Percentiles rank a stretch among this genome's conserved stretches.
These are phyloP conservation scores for Claviceps africana DNA, from an alignment of 2,329 filamentous ascomycete species.

Conservation along the genomic window DNA sequence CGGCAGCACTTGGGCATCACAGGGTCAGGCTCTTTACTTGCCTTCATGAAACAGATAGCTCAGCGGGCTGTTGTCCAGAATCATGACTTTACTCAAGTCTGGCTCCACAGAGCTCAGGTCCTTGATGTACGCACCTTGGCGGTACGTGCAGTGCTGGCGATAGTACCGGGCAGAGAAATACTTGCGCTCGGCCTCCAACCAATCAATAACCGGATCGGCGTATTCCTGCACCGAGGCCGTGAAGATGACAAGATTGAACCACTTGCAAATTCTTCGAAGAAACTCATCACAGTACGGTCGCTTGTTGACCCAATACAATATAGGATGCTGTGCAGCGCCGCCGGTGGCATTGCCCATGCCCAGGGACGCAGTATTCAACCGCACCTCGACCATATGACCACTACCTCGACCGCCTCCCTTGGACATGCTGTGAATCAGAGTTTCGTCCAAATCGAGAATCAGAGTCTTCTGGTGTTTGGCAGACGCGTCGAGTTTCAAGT, in stretches of 20 bases:
- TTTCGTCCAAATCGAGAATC: constrained; percentile 92
- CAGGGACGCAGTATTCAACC: constrained; percentile 59
- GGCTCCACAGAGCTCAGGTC: constrained; percentile 92
- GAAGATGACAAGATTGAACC: constrained; percentile 95
- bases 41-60: constrained; percentile 99
- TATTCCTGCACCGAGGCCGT: constrained; percentile 98
- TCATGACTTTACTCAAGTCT: constrained; percentile 95
- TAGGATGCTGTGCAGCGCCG: constrained; percentile 67
- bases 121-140: constrained; percentile 96
- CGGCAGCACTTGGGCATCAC: not conserved
- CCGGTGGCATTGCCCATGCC: constrained; percentile 52
- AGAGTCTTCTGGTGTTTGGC: constrained; percentile 71
- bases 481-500: constrained; percentile 48
- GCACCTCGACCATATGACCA: constrained; percentile 98
- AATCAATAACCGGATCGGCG: constrained; percentile 96
- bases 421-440: constrained; percentile 92
- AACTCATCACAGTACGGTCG: constrained; percentile 95
- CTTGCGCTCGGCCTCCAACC: constrained; percentile 91
- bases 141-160: constrained; percentile 89
- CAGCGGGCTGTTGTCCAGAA: constrained; percentile 93
- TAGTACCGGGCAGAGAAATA: constrained; percentile 93
- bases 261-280: constrained; percentile 79
- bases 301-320: constrained; percentile 98
- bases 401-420: constrained; percentile 76
- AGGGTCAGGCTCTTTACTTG: constrained; percentile 26